Base-by-base conservation (phyloP, 139 green algal species). In the Coccomyxa sp. region DNA sequence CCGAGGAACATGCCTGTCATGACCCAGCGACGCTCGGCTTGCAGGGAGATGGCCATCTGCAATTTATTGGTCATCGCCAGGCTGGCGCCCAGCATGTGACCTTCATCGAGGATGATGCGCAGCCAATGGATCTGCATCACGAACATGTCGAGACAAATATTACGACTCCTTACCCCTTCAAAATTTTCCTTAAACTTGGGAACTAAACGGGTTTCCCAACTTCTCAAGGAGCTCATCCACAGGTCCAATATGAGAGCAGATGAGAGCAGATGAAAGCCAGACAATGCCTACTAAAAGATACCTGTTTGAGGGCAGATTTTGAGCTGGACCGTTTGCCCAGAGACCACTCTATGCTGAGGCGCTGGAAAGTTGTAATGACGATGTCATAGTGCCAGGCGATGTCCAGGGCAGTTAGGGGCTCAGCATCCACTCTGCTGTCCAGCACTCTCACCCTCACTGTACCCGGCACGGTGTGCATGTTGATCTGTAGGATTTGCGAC, bases 91-190 rank as follows among this genome's bases (percentile, higher is more conserved):
- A 99, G 87, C 71, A 91, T 90, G 90, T 99, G 97, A 30, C 97
- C 97, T 86, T 99, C 97, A 82, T 99, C 97, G 57, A 99, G 79
- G 17, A 99, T 85, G 0, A 98, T 51, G 10, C 97, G 89, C 85
- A 95, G 89, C 93, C 94, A 99, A 86, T 98, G 94, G 28, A 99
- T 88, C 89, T 95, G 89, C 81, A 90, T 79, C 31, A 38, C 10
- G 30, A 27, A n/a, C n/a, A n/a, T n/a, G n/a, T n/a, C n/a, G n/a
- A n/a, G n/a, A n/a, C n/a, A n/a, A n/a, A n/a, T n/a, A n/a, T n/a
- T n/a, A n/a, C n/a, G n/a, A n/a, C n/a, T n/a, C n/a, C n/a, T n/a
- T n/a, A n/a, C n/a, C n/a, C n/a, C n/a, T n/a, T n/a, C n/a, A n/a
- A n/a, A n/a, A n/a, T n/a, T n/a, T n/a, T n/a, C n/a, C n/a, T n/a